Base-by-base conservation (phyloP, 495 filamentous ascomycete species). In the Viridothelium virens region DNA sequence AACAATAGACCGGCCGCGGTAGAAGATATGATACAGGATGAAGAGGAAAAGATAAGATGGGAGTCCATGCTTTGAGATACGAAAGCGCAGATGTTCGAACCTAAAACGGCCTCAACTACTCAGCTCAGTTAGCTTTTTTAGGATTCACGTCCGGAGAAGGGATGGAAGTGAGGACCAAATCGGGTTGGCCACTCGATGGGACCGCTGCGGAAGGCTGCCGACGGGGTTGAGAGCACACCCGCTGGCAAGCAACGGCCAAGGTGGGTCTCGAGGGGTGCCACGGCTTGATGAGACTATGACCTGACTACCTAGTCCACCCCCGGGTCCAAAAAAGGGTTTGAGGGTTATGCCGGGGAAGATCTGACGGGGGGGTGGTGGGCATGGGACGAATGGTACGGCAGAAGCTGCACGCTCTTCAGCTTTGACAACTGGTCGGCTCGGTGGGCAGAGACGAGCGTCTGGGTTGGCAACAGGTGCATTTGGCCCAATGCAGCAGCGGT, bases 181-280 rank as follows among this genome's bases (percentile, higher is more conserved):
- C 53, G 53, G 53, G 53, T 9, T 59, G 53, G 14, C 7, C 53
- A 31, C 53, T 59, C 5, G 53, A 59, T 36, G 31, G 7, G 18
- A 14, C 25, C 25, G 53, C 53, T 59, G 53, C 53, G 53, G 53
- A 59, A 59, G 53, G 53, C 53, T 59, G 53, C 53, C 53, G 53
- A 59, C 31, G 53, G 53, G 53, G 53, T 59, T 31, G 53, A 59
- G 36, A 10, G 31, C 53, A 14, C 31, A 59, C 53, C 53, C 53
- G 53, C 53, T 7, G 31, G 31, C 14, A 44, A 31, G 18, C 53
- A 36, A 59, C 53, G 31, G 53, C 53, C 53, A 34, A 7, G 31
- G 53, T 59, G 53, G 53, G 53, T 59, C 25, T 33, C 53, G 25
- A 36, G 53, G 53, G 31, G 11, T 59, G 41, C 41, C 14, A 44